Base-by-base conservation (phyloP, 169 alveolate genomes). In the Cyclospora cayetanensis region DNA sequence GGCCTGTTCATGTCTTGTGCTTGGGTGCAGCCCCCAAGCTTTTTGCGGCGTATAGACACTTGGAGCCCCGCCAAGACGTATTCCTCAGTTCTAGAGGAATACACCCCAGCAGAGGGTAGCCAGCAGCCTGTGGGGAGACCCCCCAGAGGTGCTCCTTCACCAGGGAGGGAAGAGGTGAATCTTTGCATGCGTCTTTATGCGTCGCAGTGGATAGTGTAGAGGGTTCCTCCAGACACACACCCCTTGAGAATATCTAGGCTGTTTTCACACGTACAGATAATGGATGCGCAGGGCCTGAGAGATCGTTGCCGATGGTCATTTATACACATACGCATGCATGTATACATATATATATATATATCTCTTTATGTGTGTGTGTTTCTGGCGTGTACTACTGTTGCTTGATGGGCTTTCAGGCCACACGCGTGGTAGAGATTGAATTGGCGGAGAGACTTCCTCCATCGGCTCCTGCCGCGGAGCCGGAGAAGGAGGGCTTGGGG, bases 51-150 rank as follows among this genome's bases (percentile, higher is more conserved):
- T 39, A 70, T 70, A 1, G 83, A 70, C 83, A 70, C 55, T 39
- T 70, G 83, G 83, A 20, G 83, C 53, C 83, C 83, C 3, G 83
- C 83, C 2, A 70, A 37, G 53, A 18, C 83, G 4, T 70, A 70
- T 31, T 29, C 55, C 5, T 29, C 83, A 25, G 83, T 70, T 31
- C 31, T 70, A 37, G 53, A 37, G n/a, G 52, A 22, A 3, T 70
- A 37, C 34, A 50, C 34, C 50, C 60, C 83, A 34, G 15, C 83
- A 5, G 20, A 70, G 4, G 55, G 55, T 31, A 9, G 31, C 37
- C 37, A 18, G 20, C 72, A 25, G 37, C 72, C 63, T 50, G 12
- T 18, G 63, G 27, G 27, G 63, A 50, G 22, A 18, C 12, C 63
- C 63, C 63, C 2, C 12, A n/a, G 63, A n/a, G 63, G 9, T n/a